Conservation (phyloP, 805 yeast genomes). For the Kazachstania taianensis region DNA sequence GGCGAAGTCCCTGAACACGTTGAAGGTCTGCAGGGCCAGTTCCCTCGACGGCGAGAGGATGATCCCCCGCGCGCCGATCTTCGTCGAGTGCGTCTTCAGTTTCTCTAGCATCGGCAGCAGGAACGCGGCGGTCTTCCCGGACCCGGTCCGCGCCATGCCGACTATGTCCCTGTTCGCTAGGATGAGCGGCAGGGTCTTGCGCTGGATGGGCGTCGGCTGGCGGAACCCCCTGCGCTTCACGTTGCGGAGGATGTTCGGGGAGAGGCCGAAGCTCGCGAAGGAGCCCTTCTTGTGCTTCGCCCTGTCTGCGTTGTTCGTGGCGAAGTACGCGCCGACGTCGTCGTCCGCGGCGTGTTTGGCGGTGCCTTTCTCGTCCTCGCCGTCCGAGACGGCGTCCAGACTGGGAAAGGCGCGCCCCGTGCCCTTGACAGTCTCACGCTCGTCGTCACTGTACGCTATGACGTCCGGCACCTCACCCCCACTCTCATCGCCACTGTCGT, state of each 20-base stretch:
- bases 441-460: constrained; percentile 23
- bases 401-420: constrained; percentile 34
- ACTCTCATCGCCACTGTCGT: constrained; percentile 24
- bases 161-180: constrained; percentile 87
- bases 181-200: constrained; percentile 87
- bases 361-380: constrained; percentile 26
- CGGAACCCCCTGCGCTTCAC: constrained; percentile 78
- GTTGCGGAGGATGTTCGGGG: constrained; percentile 58
- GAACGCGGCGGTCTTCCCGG: constrained; percentile 98
- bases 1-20: constrained; percentile 80
- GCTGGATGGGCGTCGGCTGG: constrained; percentile 95
- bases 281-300: constrained; percentile 53
- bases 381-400: constrained; percentile 46
- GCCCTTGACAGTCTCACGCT: constrained; percentile 37
- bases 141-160: constrained; percentile 99
- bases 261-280: constrained; percentile 83
- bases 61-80: constrained; percentile 80
- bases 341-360: constrained; percentile 29
- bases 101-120: constrained; percentile 81
- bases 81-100: constrained; percentile 73
- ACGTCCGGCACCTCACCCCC: constrained; percentile 23
- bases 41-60: constrained; percentile 93
- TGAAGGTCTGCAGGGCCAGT: constrained; percentile 84
- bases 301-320: constrained; percentile 26
- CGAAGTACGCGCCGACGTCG: constrained; percentile 37